Evolutionary conservation across 2,329 filamentous ascomycete genomes (phyloP).

Genomic region (Uncinocarpus reesii): DNA sequence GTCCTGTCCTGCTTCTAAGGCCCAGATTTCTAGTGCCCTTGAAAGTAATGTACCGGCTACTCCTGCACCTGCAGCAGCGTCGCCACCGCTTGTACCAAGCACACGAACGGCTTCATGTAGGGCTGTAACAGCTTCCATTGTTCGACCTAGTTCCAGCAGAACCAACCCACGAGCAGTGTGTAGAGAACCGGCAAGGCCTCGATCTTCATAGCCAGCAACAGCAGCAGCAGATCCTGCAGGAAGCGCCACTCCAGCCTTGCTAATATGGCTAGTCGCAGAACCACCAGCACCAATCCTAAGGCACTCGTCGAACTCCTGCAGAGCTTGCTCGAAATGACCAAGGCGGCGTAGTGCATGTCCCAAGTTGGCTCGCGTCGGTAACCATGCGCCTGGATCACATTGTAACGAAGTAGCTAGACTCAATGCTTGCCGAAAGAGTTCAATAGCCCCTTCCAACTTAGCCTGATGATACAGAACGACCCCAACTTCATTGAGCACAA

Average conservation of each 20-base stretch:
- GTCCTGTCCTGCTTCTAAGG: conserved; percentile 26
- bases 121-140: conserved; percentile 67
- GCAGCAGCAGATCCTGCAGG: conserved; percentile 31
- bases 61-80: conserved; percentile 39
- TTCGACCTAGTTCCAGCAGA: conserved; percentile 62
- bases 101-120: conserved; percentile 60
- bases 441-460: conserved; percentile 61
- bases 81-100: conserved; percentile 36
- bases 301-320: conserved; percentile 78
- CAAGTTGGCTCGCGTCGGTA: conserved; percentile 76
- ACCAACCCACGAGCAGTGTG: conserved; percentile 59
- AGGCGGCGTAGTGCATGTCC: conserved; percentile 75
- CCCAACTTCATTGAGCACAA: conserved; percentile 90
- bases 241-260: conserved; percentile 28
- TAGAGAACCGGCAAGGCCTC: conserved; percentile 37
- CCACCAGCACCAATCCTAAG: conserved; percentile 66
- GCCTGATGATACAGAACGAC: conserved; percentile 93
- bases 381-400: conserved; percentile 69
- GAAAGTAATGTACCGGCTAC: conserved; percentile 38
- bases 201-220: conserved; percentile 39
- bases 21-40: conserved; percentile 39
- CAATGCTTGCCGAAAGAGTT: conserved; percentile 68
- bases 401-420: conserved; percentile 69
- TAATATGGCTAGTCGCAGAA: conserved; percentile 56
- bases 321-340: conserved; percentile 57